These are phyloP conservation scores for Lactarius psammicola DNA, from an alignment of 768 basidiomycete species.

Conservation along the genomic window DNA sequence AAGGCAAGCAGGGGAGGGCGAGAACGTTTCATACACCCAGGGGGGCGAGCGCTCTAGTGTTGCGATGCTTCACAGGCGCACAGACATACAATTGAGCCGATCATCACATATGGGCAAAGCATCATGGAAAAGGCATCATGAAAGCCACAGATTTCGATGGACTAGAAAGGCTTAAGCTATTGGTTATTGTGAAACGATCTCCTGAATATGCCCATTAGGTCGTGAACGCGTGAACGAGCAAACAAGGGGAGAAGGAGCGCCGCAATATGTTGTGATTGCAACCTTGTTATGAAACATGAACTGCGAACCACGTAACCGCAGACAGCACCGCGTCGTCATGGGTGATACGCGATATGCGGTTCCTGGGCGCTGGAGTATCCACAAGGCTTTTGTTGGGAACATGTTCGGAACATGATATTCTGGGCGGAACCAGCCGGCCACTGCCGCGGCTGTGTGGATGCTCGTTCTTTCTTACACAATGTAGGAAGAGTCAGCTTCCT, in stretches of 20 bases:
- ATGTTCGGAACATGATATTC: constrained; percentile 15
- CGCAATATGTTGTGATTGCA: background rate
- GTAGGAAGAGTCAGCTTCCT: background rate
- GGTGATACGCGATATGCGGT: constrained; percentile 7
- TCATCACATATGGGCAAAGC: constrained; percentile 4
- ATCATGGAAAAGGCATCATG: constrained; percentile 10
- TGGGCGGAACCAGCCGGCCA: background rate
- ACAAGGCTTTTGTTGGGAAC: background rate
- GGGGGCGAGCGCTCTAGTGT: constrained; percentile 25
- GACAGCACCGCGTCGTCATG: constrained; percentile 9
- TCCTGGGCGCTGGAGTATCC: constrained; percentile 6
- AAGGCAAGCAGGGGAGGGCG: background rate
- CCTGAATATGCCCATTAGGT: background rate
- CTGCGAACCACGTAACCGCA: background rate
- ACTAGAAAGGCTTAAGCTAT: background rate
- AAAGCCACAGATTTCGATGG: constrained; percentile 15
- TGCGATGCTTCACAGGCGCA: constrained; percentile 24
- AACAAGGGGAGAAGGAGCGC: background rate
- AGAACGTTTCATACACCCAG: constrained; percentile 19
- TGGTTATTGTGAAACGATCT: background rate
- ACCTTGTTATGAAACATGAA: constrained; percentile 1
- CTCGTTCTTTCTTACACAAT: constrained; percentile 4
- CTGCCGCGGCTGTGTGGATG: background rate
- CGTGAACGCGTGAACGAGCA: background rate
- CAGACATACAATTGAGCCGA: constrained; percentile 6